A percentile compares a stretch with the other conserved stretches of the same genome.
phyloP scores from a whole-genome alignment of 306 rosid genomes.

The Malus fusca region DNA sequence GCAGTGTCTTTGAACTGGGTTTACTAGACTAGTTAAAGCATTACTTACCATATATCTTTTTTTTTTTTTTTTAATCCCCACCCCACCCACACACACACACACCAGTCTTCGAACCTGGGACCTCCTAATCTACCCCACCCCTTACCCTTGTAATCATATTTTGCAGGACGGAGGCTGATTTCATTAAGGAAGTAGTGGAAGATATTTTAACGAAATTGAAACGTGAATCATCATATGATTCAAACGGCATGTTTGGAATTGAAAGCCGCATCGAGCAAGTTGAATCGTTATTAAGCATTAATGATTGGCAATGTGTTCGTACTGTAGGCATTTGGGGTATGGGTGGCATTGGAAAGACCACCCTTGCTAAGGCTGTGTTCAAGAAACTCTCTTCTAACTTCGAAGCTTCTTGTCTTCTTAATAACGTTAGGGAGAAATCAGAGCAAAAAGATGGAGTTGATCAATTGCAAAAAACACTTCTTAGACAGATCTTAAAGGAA shows the following conservation, averaged over 20 bases:
- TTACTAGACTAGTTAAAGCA: too few species aligned
- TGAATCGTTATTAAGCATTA: not conserved
- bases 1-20: too few species aligned
- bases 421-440: conserved; percentile 2
- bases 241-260: too few species aligned
- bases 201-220: too few species aligned
- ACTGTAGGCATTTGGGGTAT: conserved; percentile 23
- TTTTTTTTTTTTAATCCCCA: too few species aligned
- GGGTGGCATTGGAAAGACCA: conserved; percentile 5
- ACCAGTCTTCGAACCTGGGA: too few species aligned
- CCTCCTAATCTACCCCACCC: too few species aligned
- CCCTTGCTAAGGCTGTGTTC: not conserved
- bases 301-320: not conserved
- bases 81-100: too few species aligned
- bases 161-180: not conserved
- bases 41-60: too few species aligned
- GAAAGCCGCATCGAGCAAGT: not conserved
- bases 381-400: not conserved
- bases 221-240: too few species aligned
- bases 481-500: not conserved
- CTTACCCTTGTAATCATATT: too few species aligned
- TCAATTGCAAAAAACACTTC: not conserved
- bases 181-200: too few species aligned
- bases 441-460: not conserved
- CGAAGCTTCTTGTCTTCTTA: not conserved